These are phyloP conservation scores for Alternaria conjuncta DNA, from an alignment of 2,329 filamentous ascomycete species.

Conservation along the genomic window DNA sequence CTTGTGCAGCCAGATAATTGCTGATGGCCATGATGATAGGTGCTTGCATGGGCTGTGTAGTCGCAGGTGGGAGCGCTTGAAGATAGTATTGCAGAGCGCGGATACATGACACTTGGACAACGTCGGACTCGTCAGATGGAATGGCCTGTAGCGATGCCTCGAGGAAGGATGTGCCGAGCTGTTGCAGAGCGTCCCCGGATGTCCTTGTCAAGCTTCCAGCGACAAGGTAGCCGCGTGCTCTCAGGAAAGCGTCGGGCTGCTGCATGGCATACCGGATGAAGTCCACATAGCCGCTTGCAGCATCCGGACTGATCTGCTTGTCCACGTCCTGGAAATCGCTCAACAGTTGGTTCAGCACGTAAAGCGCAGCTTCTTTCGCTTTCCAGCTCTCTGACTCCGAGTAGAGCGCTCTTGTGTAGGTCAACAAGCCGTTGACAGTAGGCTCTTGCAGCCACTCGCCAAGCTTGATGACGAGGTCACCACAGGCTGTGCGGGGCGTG, in stretches of 20 bases:
- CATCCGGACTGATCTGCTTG: conserved; percentile 71
- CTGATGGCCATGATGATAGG: conserved; percentile 67
- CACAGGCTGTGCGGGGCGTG: conserved; percentile 89
- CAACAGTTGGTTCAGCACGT: conserved; percentile 81
- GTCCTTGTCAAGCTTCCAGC: conserved; percentile 79
- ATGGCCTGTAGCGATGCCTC: conserved; percentile 79
- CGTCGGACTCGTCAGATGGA: conserved; percentile 76
- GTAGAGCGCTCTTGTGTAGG: conserved; percentile 78
- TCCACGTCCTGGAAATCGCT: conserved; percentile 82
- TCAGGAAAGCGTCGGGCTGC: conserved; percentile 75
- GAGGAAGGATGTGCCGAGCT: conserved; percentile 67
- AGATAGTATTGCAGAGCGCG: conserved; percentile 79
- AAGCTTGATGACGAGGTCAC: conserved; percentile 89
- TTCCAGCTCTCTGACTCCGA: conserved; percentile 64
- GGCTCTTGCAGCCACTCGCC: conserved; percentile 84
- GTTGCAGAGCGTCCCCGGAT: conserved; percentile 62
- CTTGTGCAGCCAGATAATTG: conserved; percentile 78
- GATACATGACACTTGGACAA: conserved; percentile 91
- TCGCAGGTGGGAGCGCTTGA: conserved; percentile 58
- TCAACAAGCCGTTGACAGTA: conserved; percentile 78
- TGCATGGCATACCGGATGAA: conserved; percentile 80
- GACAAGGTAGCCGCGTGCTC: conserved; percentile 85
- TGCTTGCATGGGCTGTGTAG: conserved; percentile 65
- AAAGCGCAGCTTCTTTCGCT: conserved; percentile 80
- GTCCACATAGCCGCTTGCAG: conserved; percentile 77